Conservation (phyloP, 768 basidiomycete species). For the Gyrodon lividus region DNA sequence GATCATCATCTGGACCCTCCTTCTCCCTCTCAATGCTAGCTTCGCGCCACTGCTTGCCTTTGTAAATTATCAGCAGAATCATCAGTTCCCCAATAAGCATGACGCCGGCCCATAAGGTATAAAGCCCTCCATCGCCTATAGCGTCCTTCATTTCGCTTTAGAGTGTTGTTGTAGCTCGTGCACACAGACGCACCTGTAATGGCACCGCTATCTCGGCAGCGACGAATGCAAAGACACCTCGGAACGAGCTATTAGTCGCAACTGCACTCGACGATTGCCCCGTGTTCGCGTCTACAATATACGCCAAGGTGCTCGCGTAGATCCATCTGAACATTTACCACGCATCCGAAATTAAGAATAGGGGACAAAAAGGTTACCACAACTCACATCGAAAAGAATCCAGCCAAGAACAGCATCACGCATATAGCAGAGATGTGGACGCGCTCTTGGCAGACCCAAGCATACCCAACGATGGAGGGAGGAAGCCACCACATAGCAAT, state of each 20-base stretch:
- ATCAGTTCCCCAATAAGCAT: conserved; percentile 53
- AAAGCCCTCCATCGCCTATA: conserved; percentile 80
- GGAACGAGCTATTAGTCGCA: conserved; percentile 73
- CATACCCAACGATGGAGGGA: conserved; percentile 63
- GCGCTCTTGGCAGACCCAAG: conserved; percentile 69
- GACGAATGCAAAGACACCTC: conserved; percentile 67
- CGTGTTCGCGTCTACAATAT: conserved; percentile 84
- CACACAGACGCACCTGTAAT: conserved; percentile 42
- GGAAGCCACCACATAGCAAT: conserved; percentile 54
- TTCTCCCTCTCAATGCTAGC: conserved; percentile 45
- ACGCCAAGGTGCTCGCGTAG: conserved; percentile 74
- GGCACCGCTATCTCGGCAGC: conserved; percentile 76
- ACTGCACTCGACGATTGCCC: conserved; percentile 78
- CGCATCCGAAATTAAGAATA: background rate
- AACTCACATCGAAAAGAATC: conserved; percentile 72
- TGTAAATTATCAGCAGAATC: conserved; percentile 58
- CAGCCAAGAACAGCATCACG: conserved; percentile 69
- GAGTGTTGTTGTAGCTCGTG: background rate
- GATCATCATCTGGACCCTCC: conserved; percentile 2
- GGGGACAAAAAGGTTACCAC: too few relatives aligned
- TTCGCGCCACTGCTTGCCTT: conserved; percentile 62
- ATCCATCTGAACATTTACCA: conserved; percentile 42
- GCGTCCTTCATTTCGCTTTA: conserved; percentile 43
- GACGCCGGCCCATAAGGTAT: conserved; percentile 64
- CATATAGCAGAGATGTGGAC: conserved; percentile 70